These are phyloP conservation scores for Trypanosoma grayi DNA, from an alignment of 208 protist species.

Conservation along the genomic window DNA sequence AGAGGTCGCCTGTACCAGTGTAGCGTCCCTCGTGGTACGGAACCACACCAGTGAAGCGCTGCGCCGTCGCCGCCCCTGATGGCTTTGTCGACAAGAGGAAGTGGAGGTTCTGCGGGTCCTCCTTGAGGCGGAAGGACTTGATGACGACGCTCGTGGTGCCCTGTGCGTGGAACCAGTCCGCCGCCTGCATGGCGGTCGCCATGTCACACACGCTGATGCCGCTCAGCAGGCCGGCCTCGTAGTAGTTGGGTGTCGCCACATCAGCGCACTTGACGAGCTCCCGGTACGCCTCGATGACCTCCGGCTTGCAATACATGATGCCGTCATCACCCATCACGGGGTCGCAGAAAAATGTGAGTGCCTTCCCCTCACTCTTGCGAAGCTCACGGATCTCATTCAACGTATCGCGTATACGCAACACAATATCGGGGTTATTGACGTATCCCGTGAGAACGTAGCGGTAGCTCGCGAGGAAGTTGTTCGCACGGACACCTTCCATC, in stretches of 20 bases:
- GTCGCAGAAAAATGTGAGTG: conserved; percentile 89
- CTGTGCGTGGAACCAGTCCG: conserved; percentile 78
- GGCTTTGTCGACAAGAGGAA: conserved; percentile 42
- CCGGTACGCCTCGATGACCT: conserved; percentile 88
- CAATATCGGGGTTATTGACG: conserved; percentile 88
- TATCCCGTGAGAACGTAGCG: conserved; percentile 93
- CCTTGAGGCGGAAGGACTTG: conserved; percentile 66
- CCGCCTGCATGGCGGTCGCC: conserved; percentile 49
- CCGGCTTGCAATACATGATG: conserved; percentile 91
- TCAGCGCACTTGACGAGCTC: conserved; percentile 74
- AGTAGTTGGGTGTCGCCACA: conserved; percentile 93
- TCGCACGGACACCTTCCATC: conserved; percentile 82
- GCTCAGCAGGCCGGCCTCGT: conserved; percentile 87
- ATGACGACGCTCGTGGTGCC: conserved; percentile 78
- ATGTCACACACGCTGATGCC: conserved; percentile 62
- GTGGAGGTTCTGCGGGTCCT: conserved; percentile 40
- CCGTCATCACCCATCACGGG: conserved; percentile 95
- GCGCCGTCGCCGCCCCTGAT: conserved; percentile 8
- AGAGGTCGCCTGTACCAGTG: conserved; percentile 87
- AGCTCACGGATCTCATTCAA: conserved; percentile 61
- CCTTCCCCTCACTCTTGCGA: conserved; percentile 33
- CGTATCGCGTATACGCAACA: conserved; percentile 57
- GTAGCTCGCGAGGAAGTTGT: conserved; percentile 82
- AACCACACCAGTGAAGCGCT: conserved; percentile 64
- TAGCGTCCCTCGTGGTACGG: conserved; percentile 77